Conservation (phyloP, 1,284 basidiomycete species). For the Wallemia ichthyophaga region DNA sequence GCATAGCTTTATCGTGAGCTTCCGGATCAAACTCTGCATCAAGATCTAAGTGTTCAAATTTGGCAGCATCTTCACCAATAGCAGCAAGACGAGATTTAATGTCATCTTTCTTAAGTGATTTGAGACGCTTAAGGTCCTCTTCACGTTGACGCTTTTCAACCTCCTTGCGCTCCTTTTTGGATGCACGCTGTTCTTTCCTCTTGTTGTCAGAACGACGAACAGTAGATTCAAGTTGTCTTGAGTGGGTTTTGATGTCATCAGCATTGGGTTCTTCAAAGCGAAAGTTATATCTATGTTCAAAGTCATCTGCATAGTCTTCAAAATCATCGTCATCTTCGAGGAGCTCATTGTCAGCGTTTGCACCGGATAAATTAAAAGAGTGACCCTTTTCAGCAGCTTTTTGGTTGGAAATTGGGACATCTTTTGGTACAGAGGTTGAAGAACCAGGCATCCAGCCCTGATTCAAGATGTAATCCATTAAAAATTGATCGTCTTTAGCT, state of each 20-base stretch:
- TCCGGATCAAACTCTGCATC: conserved; percentile 41
- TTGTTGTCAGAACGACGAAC: conserved; percentile 49
- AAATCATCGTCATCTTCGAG: conserved; percentile 26
- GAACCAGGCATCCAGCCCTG: conserved; percentile 46
- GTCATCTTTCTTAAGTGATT: conserved; percentile 55
- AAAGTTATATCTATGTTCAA: conserved; percentile 69
- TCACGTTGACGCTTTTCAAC: conserved; percentile 39
- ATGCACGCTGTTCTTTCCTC: conserved; percentile 48
- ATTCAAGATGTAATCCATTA: conserved; percentile 77
- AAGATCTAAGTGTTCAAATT: conserved; percentile 19
- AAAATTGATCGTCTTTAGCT: conserved; percentile 47
- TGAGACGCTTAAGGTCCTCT: conserved; percentile 49
- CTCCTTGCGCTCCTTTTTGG: conserved; percentile 43
- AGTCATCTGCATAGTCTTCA: conserved; percentile 36
- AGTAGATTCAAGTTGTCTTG: conserved; percentile 34
- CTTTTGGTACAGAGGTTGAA: background rate
- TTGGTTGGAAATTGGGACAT: conserved; percentile 7
- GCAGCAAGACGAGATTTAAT: conserved; percentile 39
- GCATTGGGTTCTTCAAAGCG: conserved; percentile 69
- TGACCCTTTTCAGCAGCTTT: conserved; percentile 5
- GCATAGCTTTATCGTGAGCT: conserved; percentile 47
- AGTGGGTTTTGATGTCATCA: conserved; percentile 40
- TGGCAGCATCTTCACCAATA: conserved; percentile 30
- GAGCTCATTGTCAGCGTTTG: conserved; percentile 16
- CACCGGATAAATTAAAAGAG: conserved; percentile 4